Base-by-base conservation (phyloP, 2,329 filamentous ascomycete species). In the Venturia nashicola region DNA sequence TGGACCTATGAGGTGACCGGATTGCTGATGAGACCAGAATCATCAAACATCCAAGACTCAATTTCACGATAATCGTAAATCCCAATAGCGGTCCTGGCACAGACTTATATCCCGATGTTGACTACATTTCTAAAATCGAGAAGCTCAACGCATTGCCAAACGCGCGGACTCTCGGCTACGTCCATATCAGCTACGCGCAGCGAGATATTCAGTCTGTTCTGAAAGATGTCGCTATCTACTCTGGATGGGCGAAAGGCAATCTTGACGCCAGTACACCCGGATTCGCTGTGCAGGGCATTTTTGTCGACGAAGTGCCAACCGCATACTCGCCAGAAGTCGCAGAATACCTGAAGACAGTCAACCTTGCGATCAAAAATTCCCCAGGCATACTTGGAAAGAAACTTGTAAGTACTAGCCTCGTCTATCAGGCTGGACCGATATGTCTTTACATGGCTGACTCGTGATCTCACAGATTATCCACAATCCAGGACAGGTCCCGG, bases 261-360 rank as follows among this genome's bases (percentile, higher is more conserved):
- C 5, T n/a, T 6, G 16, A 57, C 27, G 51, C 51, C 32, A 57
- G 7, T 36, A 9, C 27, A 16, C 18, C 61, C n/a, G 61, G 61
- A 46, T 39, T 62, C 23, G 61, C 42, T 23, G 36, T 62, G 61
- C 20, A 48, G 23, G 61, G 61, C 42, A 48, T 62, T 27, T 62
- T 62, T 23, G 39, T 62, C 42, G 61, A 62, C 44, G 61, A 62
- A 62, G 42, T 44, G 12, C 61, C 61, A 8, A 51, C 23, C 23
- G n/a, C 27, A 23, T 62, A 46, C 18, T 39, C 40, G 5, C 42
- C 39, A 34, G 43, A 51, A n/a, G 42, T 34, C 43, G 61, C 40
- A 34, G 43, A 62, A 27, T 62, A 48, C 14, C 3, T 62, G n/a
- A 48, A 62, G 23, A 62, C 23, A 3, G 27, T 62, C n/a, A 62